Conservation (phyloP, 148 eudicot species). For the Diospyros lotus region DNA sequence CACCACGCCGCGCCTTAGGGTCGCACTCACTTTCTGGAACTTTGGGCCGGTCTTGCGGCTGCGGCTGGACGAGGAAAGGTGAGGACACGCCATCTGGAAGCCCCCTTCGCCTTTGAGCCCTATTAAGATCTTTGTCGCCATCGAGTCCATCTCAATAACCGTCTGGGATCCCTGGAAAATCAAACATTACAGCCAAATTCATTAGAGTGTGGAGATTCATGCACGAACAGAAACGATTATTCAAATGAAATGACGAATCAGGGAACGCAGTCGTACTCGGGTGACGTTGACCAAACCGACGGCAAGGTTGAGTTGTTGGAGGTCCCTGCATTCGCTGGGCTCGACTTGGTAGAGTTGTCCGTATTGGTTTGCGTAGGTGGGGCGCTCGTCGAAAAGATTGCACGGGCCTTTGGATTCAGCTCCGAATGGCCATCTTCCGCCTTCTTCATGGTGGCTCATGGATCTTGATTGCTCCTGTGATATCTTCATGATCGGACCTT, state of each 20-base stretch:
- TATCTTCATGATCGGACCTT: conserved; percentile 52
- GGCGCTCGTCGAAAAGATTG: conserved; percentile 41
- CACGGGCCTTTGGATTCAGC: conserved; percentile 34
- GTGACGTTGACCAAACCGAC: conserved; percentile 65
- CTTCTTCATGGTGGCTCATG: conserved; percentile 42
- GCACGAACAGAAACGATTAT: neutral
- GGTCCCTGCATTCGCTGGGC: conserved; percentile 30
- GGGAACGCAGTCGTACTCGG: conserved; percentile 23
- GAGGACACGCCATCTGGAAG: conserved; percentile 89
- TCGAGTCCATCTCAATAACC: conserved; percentile 56
- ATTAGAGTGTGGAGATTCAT: too few species aligned
- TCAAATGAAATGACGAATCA: neutral
- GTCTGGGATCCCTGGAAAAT: conserved; percentile 50
- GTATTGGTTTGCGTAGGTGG: conserved; percentile 44
- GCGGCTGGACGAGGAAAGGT: conserved; percentile 22
- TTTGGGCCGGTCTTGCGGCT: conserved; percentile 26
- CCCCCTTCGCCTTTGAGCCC: conserved; percentile 53
- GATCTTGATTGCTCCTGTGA: conserved; percentile 64
- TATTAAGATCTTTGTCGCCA: conserved; percentile 54
- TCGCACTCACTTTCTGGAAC: conserved; percentile 44
- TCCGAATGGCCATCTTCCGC: conserved; percentile 57
- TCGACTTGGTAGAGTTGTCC: conserved; percentile 50
- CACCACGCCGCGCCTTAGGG: conserved; percentile 45
- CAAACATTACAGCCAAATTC: neutral
- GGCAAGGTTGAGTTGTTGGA: conserved; percentile 40